These are phyloP conservation scores for Spiraea crenata DNA, from an alignment of 331 rosid species.

Conservation along the genomic window DNA sequence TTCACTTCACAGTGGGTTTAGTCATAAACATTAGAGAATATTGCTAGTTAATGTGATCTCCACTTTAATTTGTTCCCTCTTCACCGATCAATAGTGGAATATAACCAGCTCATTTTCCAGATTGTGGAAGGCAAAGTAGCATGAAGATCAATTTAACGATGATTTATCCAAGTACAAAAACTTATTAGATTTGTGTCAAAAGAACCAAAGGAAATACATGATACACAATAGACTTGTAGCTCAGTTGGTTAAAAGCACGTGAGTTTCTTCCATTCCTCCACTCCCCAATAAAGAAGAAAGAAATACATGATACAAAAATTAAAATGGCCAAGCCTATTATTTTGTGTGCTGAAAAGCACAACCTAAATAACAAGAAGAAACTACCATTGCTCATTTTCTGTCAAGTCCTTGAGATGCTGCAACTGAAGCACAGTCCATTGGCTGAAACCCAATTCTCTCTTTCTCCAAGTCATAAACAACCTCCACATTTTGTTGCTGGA, in stretches of 20 bases:
- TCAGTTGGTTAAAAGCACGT: too few species aligned
- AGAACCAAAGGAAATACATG: background rate
- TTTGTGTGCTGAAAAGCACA: constrained; percentile 11
- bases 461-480: constrained; percentile 54
- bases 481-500: constrained; percentile 56
- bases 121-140: background rate
- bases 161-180: constrained; percentile 3
- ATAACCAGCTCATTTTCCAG: constrained; percentile 9
- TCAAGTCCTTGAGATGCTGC: constrained; percentile 36
- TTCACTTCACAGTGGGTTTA: background rate
- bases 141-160: background rate
- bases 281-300: background rate
- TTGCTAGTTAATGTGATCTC: background rate
- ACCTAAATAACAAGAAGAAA: constrained; percentile 7
- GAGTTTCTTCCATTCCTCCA: too few species aligned
- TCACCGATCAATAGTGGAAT: background rate
- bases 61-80: background rate
- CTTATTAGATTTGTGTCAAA: background rate
- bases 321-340: background rate
- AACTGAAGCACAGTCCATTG: constrained; percentile 46
- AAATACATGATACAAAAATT: constrained; percentile 1
- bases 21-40: background rate
- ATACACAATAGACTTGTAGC: too few species aligned
- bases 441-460: constrained; percentile 48
- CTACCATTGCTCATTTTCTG: background rate